These are phyloP conservation scores for Asterophora parasitica DNA, from an alignment of 768 basidiomycete species.

Conservation along the genomic window DNA sequence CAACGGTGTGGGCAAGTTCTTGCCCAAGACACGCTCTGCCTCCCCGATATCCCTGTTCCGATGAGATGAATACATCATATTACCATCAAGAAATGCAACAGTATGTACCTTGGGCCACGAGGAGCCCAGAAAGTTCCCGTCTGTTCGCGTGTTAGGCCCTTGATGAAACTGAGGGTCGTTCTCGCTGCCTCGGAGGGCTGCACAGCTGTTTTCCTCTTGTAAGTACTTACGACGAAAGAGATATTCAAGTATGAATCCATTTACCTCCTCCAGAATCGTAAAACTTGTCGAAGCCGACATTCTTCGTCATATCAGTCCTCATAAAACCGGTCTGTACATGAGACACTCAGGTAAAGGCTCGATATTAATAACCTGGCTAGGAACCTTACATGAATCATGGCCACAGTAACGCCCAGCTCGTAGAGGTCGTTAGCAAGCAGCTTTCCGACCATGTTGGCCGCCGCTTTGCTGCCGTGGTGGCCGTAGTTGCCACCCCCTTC, in stretches of 20 bases:
- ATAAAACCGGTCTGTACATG: conserved; percentile 41
- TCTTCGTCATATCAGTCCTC: conserved; percentile 42
- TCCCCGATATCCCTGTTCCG: conserved; percentile 37
- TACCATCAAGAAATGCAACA: neutral
- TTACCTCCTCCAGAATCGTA: conserved; percentile 40
- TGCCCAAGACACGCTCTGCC: conserved; percentile 36
- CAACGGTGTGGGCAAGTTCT: conserved; percentile 34
- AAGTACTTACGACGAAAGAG: neutral
- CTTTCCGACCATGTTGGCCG: conserved; percentile 44
- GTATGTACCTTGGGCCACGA: conserved; percentile 30
- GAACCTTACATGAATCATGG: conserved; percentile 38
- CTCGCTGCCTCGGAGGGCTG: conserved; percentile 38
- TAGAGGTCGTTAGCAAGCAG: conserved; percentile 36
- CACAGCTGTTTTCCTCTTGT: conserved; percentile 27
- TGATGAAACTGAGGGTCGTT: conserved; percentile 34
- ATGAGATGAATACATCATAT: neutral
- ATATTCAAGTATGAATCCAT: conserved; percentile 3
- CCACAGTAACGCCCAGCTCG: conserved; percentile 33
- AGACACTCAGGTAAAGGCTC: neutral
- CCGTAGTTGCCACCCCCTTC: conserved; percentile 48
- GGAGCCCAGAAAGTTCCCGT: conserved; percentile 45
- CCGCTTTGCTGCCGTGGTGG: conserved; percentile 45
- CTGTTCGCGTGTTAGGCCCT: conserved; percentile 26
- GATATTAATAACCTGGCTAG: neutral
- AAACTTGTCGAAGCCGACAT: conserved; percentile 38